These are phyloP conservation scores for Microcos paniculata DNA, from an alignment of 345 rosid genomes.

Conservation along the genomic window DNA sequence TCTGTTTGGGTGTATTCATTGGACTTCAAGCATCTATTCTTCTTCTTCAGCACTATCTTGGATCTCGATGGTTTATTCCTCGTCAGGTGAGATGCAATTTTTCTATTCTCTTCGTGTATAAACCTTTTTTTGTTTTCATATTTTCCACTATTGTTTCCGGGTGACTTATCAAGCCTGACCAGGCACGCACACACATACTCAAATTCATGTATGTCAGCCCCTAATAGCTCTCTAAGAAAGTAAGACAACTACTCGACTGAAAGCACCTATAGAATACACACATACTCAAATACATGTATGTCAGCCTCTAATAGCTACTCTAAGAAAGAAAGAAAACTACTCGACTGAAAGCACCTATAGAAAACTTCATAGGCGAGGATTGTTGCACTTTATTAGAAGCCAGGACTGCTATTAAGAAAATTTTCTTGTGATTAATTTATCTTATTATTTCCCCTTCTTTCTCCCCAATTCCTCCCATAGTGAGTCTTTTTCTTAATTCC, in stretches of 20 bases:
- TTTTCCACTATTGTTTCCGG: not conserved
- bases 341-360: not conserved
- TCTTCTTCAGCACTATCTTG: constrained; percentile 91
- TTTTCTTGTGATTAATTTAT: not conserved
- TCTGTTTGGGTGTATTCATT: constrained; percentile 55
- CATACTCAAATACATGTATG: not conserved
- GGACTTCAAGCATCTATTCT: constrained; percentile 87
- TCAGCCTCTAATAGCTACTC: not conserved
- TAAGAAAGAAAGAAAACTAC: not conserved
- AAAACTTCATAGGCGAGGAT: not conserved
- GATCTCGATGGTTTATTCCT: constrained; percentile 96
- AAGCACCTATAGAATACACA: no score
- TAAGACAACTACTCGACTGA: not conserved
- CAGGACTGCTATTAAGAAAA: not conserved
- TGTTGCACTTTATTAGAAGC: no score
- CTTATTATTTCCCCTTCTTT: not conserved
- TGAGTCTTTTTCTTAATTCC: not conserved
- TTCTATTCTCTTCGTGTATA: constrained; percentile 12
- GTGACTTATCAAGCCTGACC: not conserved
- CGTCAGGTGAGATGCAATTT: constrained; percentile 64
- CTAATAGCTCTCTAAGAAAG: not conserved
- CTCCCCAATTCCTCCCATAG: not conserved
- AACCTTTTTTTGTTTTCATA: not conserved
- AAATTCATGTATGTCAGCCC: not conserved
- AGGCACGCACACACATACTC: not conserved